phyloP scores from a whole-genome alignment of 352 stramenopile genomes.

The Phytophthora pistaciae region DNA sequence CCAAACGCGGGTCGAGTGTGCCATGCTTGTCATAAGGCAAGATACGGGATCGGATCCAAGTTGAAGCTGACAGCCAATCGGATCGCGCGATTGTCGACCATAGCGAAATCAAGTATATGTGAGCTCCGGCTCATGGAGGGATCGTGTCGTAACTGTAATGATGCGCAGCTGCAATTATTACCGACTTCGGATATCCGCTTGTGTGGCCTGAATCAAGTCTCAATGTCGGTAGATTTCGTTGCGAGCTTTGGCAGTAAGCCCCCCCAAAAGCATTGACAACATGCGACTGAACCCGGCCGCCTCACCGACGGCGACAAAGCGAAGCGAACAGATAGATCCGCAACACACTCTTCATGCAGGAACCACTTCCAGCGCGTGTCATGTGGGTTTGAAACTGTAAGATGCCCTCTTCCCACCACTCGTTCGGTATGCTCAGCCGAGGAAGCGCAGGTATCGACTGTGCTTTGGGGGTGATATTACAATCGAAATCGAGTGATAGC shows the following conservation, averaged over 20 bases:
- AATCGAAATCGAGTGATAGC: neutral
- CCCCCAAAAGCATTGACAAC: neutral
- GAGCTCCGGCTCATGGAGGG: neutral
- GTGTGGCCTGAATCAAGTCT: neutral
- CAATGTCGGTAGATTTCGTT: neutral
- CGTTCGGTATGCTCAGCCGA: neutral
- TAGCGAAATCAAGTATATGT: slow-evolving; percentile 22
- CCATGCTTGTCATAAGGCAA: slow-evolving; percentile 9
- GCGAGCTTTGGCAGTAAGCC: neutral
- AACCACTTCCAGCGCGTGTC: neutral
- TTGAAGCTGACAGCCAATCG: slow-evolving; percentile 34
- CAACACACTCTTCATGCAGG: neutral
- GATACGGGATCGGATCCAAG: slow-evolving; percentile 13
- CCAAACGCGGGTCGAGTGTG: neutral
- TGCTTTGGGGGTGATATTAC: too few relatives aligned
- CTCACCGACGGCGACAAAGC: too few relatives aligned
- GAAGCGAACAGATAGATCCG: too few relatives aligned
- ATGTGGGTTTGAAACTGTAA: neutral
- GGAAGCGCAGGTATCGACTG: neutral
- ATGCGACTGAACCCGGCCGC: neutral
- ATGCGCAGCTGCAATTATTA: neutral
- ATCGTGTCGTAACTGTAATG: neutral
- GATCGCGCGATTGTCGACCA: slow-evolving; percentile 1
- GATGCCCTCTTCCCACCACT: neutral
- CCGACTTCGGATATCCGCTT: neutral